Conservation (phyloP, 2,329 filamentous ascomycete genomes). For the Aphanoascus verrucosus region DNA sequence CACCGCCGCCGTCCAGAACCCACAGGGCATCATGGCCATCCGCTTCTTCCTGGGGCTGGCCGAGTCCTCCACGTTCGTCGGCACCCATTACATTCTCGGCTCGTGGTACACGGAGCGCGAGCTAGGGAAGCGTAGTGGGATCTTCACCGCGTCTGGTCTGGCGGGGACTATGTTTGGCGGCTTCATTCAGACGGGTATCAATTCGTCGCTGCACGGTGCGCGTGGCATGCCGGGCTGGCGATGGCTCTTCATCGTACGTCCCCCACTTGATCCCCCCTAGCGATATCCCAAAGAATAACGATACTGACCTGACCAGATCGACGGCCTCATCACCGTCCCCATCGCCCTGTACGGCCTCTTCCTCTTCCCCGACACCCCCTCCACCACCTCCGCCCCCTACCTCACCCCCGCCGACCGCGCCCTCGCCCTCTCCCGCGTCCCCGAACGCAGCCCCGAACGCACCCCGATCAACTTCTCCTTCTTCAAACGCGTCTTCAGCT, state of each 20-base stretch:
- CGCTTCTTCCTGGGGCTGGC: slow-evolving; percentile 31
- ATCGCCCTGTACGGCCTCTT: slow-evolving; percentile 37
- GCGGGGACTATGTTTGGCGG: slow-evolving; percentile 31
- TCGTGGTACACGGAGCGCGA: slow-evolving; percentile 37
- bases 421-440: slow-evolving; percentile 26
- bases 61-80: slow-evolving; percentile 26
- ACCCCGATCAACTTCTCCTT: slow-evolving; percentile 20
- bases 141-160: slow-evolving; percentile 28
- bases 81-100: slow-evolving; percentile 31
- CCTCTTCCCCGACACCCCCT: slow-evolving; percentile 32
- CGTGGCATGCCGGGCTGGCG: slow-evolving; percentile 25
- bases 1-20: slow-evolving; percentile 22
- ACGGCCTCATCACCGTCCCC: slow-evolving; percentile 35
- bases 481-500: slow-evolving; percentile 25
- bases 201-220: slow-evolving; percentile 22
- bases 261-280: not conserved
- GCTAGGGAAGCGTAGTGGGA: slow-evolving; percentile 29
- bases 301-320: slow-evolving; percentile 21
- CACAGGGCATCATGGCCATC: slow-evolving; percentile 26
- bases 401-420: slow-evolving; percentile 24
- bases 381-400: slow-evolving; percentile 28
- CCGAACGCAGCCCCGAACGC: slow-evolving; percentile 19
- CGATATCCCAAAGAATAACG: not conserved
- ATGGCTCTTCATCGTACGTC: slow-evolving; percentile 30
- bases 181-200: slow-evolving; percentile 29